Base-by-base conservation (phyloP, 2,329 filamentous ascomycete species). In the Helotiales sp. region DNA sequence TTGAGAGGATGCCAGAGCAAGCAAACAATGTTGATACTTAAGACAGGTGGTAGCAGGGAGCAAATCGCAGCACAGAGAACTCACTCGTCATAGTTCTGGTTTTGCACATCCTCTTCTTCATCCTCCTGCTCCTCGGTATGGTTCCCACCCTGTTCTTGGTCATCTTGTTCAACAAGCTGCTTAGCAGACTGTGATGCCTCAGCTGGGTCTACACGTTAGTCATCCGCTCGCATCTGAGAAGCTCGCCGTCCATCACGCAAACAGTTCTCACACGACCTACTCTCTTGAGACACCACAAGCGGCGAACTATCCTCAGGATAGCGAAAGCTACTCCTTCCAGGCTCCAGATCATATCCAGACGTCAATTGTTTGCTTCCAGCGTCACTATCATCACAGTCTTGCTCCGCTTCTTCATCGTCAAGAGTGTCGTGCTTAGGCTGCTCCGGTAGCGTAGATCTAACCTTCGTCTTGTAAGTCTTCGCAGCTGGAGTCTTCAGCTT, bases 221-320 rank as follows among this genome's bases (percentile, higher is more conserved):
- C 40, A 40, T 40, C 15, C 2, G 40, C 40, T 15, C 7, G 15
- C 7, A 7, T 40, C 40, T 45, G 43, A 13, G 40, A 10, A 11
- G 40, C 59, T 11, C 17, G 15, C 3, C 6, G 37, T 34, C 28
- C 37, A 32, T 17, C 17, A 10, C 59, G 22, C 3, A 50, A 8
- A n/a, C 15, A 37, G 10, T 61, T 28, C 30, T 61, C 59, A 3
- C 50, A 24, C 11, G 43, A 22, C n/a, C 20, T 32, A n/a, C 28
- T 61, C 28, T 61, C 59, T n/a, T 61, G 43, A 22, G 59, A 50
- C 28, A 37, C 11, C 20, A 50, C 17, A 24, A 49, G 43, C 17
- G 26, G 59, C 45, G 28, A 32, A 11, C 59, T 32, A 37, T 49
- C 59, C 20, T 61, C 59, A 15, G 30, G 26, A 22, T 61, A 30